A percentile compares a stretch with the other conserved stretches of the same genome.
These are phyloP conservation scores for Sugiyamaella castrensis DNA, from an alignment of 1,139 yeast genomes.

Conservation along the genomic window DNA sequence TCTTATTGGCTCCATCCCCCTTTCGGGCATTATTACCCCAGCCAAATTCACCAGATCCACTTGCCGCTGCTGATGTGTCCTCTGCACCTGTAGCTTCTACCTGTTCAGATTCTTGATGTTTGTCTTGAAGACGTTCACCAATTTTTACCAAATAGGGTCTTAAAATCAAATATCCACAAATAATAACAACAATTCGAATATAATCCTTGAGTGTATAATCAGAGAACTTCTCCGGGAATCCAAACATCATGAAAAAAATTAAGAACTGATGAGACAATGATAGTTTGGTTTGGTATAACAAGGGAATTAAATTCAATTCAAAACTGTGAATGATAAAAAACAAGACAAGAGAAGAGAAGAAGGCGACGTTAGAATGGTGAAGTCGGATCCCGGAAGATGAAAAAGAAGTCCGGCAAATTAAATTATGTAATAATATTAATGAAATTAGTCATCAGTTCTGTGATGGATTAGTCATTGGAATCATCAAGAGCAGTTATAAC, in stretches of 20 bases:
- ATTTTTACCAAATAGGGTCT: constrained; percentile 27
- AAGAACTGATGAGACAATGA: neutral
- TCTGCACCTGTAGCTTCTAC: constrained; percentile 40
- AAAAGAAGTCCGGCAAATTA: too few species aligned
- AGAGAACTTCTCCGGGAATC: constrained; percentile 26
- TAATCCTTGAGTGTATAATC: constrained; percentile 29
- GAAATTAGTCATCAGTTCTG: too few species aligned
- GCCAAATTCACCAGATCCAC: constrained; percentile 15
- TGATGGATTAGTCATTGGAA: too few species aligned
- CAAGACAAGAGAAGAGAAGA: too few species aligned
- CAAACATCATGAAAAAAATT: constrained; percentile 19
- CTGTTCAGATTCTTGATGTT: constrained; percentile 23
- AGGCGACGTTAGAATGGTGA: too few species aligned
- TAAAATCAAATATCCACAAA: constrained; percentile 27
- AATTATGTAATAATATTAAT: too few species aligned
- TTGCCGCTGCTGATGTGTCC: constrained; percentile 16
- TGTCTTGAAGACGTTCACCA: constrained; percentile 49
- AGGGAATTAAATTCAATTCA: too few species aligned
- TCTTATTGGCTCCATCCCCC: neutral
- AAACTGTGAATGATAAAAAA: too few species aligned
- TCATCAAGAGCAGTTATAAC: too few species aligned
- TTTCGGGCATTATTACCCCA: constrained; percentile 10
- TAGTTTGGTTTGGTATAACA: too few species aligned
- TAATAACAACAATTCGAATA: constrained; percentile 28
- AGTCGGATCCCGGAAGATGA: too few species aligned